phyloP scores from a whole-genome alignment of 2,329 filamentous ascomycete genomes.

The Niveomyces coronatus region DNA sequence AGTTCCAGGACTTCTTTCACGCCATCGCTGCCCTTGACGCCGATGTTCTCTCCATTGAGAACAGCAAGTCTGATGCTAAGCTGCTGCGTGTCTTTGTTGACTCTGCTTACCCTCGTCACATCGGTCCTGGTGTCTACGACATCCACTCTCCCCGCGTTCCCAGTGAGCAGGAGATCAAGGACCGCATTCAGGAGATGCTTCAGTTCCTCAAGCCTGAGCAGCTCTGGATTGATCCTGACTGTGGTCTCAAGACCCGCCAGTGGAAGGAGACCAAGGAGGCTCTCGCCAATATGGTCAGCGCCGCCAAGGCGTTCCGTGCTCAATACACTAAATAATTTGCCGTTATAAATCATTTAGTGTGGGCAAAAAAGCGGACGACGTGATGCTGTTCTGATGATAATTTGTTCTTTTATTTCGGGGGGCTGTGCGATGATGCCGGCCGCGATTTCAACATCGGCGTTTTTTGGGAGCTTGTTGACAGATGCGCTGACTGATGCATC shows the following conservation, averaged over 20 bases:
- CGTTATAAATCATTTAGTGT: conserved; percentile 6
- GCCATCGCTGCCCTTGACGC: conserved; percentile 96
- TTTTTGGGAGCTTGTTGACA: conserved; percentile 28
- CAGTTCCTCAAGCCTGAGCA: conserved; percentile 94
- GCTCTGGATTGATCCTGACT: conserved; percentile 99
- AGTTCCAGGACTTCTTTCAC: conserved; percentile 99
- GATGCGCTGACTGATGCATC: conserved; percentile 24
- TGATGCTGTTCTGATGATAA: conserved; percentile 11
- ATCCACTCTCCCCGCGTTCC: conserved; percentile 99
- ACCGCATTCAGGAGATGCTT: conserved; percentile 96
- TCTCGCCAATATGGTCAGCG: conserved; percentile 92
- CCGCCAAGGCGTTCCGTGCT: conserved; percentile 90
- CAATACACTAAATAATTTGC: conserved; percentile 61
- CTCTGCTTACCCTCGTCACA: conserved; percentile 94
- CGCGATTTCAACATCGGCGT: conserved; percentile 53
- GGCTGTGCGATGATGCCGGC: conserved; percentile 27
- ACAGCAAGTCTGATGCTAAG: conserved; percentile 99
- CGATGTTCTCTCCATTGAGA: conserved; percentile 98
- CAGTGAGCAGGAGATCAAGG: conserved; percentile 95
- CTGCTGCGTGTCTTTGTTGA: conserved; percentile 97
- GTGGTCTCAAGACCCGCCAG: conserved; percentile 96
- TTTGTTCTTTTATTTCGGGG: conserved; percentile 20
- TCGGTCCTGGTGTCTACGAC: conserved; percentile 98
- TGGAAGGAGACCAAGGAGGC: conserved; percentile 98
- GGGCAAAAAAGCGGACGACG: not conserved